These are phyloP conservation scores for Tremella yokohamensis DNA, from an alignment of 768 basidiomycete species.

Conservation along the genomic window DNA sequence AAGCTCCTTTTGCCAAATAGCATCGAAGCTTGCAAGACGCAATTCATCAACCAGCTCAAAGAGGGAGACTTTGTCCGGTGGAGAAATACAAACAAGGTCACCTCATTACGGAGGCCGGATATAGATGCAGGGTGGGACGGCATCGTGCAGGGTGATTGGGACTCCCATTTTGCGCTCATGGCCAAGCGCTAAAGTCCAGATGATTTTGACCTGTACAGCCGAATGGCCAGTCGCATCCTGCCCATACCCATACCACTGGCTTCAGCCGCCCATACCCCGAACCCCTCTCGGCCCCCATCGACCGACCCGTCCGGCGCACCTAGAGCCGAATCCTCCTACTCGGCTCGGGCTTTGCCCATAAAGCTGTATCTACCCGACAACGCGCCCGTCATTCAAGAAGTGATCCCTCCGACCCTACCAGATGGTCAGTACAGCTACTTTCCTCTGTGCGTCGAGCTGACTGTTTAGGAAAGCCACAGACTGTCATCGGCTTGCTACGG, in stretches of 20 bases:
- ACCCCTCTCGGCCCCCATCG: conserved; percentile 60
- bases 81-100: conserved; percentile 93
- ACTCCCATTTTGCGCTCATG: not conserved
- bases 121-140: conserved; percentile 98
- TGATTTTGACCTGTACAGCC: conserved; percentile 93
- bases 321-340: conserved; percentile 80
- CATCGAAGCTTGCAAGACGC: conserved; percentile 81
- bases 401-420: conserved; percentile 72
- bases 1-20: conserved; percentile 76
- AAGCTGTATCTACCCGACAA: conserved; percentile 79
- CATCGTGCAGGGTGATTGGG: conserved; percentile 77
- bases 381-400: conserved; percentile 84
- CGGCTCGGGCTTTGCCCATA: conserved; percentile 80
- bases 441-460: not conserved
- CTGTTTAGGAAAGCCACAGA: conserved; percentile 64
- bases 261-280: conserved; percentile 5
- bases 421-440: conserved; percentile 65
- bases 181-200: conserved; percentile 56
- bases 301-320: conserved; percentile 49
- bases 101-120: conserved; percentile 79
- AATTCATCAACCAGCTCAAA: conserved; percentile 92
- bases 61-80: conserved; percentile 96
- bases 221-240: conserved; percentile 86
- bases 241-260: conserved; percentile 59
- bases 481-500: conserved; percentile 66